These are phyloP conservation scores for Phanerochaete sordida DNA, from an alignment of 768 basidiomycete genomes.

Conservation along the genomic window DNA sequence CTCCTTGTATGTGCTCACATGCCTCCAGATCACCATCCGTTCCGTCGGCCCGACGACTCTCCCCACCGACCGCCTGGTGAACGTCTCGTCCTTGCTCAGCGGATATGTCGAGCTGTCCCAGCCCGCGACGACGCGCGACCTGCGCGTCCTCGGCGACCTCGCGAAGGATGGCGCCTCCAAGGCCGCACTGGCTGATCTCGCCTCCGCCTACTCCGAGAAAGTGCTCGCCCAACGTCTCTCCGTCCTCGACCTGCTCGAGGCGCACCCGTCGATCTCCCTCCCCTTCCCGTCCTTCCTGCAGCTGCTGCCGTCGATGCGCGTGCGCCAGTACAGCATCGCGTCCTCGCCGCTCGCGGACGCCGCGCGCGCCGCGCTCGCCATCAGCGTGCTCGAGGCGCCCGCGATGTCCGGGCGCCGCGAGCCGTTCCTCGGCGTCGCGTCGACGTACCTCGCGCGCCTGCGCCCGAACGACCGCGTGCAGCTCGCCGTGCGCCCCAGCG, in stretches of 20 bases:
- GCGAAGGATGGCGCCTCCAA: conserved; percentile 24
- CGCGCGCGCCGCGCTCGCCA: conserved; percentile 36
- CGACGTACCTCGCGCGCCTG: conserved; percentile 39
- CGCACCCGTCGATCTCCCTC: conserved; percentile 32
- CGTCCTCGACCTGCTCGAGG: conserved; percentile 40
- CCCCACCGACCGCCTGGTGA: conserved; percentile 35
- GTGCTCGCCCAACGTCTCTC: conserved; percentile 36
- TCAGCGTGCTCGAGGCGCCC: conserved; percentile 40
- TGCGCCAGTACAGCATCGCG: conserved; percentile 52
- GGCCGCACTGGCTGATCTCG: conserved; percentile 26
- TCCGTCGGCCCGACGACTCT: conserved; percentile 36
- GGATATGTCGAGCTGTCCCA: conserved; percentile 48
- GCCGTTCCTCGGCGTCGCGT: conserved; percentile 41
- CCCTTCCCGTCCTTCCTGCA: conserved; percentile 36
- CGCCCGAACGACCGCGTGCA: conserved; percentile 35
- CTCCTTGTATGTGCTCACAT: background rate
- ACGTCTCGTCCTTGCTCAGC: conserved; percentile 32
- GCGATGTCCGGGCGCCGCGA: conserved; percentile 29
- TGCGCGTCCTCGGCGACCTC: conserved; percentile 29
- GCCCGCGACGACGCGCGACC: conserved; percentile 39
- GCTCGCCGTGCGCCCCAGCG: conserved; percentile 36
- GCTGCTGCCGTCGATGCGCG: conserved; percentile 44
- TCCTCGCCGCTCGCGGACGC: conserved; percentile 45
- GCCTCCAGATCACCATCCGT: conserved; percentile 31
- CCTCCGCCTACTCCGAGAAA: conserved; percentile 26